phyloP scores from a whole-genome alignment of 805 yeast species.

The Saturnispora kantuleensis region DNA sequence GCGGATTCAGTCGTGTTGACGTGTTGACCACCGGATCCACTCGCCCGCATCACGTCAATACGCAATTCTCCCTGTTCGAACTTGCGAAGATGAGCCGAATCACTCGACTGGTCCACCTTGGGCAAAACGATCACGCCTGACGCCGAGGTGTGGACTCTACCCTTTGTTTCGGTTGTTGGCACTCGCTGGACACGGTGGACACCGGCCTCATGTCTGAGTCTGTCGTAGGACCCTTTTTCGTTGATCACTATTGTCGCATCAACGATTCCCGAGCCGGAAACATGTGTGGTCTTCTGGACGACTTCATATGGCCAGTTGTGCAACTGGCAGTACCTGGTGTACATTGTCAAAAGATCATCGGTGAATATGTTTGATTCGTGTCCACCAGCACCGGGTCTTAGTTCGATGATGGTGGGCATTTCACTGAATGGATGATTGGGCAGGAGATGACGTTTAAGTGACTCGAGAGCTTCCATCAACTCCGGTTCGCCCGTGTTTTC shows the following conservation, averaged over 20 bases:
- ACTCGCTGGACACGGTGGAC: constrained; percentile 93
- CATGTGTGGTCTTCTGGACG: constrained; percentile 45
- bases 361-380: constrained; percentile 86
- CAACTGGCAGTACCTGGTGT: constrained; percentile 54
- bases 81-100: constrained; percentile 33
- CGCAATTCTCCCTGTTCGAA: constrained; percentile 84
- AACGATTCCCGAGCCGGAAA: constrained; percentile 55
- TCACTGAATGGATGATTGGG: constrained; percentile 75
- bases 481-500: constrained; percentile 31
- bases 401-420: constrained; percentile 68
- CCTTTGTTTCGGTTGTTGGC: constrained; percentile 89
- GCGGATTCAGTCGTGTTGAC: constrained; percentile 67
- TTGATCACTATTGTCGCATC: constrained; percentile 72
- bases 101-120: constrained; percentile 44
- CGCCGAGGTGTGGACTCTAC: constrained; percentile 91
- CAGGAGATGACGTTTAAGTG: constrained; percentile 48
- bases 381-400: constrained; percentile 96
- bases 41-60: constrained; percentile 73
- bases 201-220: constrained; percentile 79
- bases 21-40: constrained; percentile 55
- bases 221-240: constrained; percentile 66
- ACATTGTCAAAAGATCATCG: constrained; percentile 72
- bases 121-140: constrained; percentile 94
- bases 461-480: constrained; percentile 32
- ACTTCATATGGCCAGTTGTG: constrained; percentile 61